phyloP scores from a whole-genome alignment of 2,329 filamentous ascomycete genomes.

The Paraphaeosphaeria minitans region DNA sequence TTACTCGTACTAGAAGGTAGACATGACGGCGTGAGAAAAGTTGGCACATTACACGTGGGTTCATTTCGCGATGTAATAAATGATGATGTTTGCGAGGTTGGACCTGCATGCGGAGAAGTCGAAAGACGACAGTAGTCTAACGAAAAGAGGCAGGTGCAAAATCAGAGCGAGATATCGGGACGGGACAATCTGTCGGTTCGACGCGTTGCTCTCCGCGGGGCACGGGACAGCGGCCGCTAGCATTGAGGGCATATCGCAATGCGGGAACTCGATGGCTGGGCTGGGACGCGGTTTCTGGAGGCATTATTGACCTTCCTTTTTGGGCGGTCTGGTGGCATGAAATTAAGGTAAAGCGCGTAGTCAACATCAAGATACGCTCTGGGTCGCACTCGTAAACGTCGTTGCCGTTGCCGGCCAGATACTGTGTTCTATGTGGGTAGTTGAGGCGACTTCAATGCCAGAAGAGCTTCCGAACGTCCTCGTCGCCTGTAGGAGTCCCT shows the following conservation, averaged over 20 bases:
- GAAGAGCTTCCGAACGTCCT: background rate
- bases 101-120: constrained; percentile 6
- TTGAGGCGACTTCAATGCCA: background rate
- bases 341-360: background rate
- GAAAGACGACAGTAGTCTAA: constrained; percentile 4
- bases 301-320: constrained; percentile 7
- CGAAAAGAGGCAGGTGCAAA: constrained; percentile 5
- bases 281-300: background rate
- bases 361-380: background rate
- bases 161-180: background rate
- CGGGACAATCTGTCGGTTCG: background rate
- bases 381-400: background rate
- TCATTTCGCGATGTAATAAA: constrained; percentile 1
- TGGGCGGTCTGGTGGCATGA: background rate
- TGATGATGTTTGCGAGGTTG: constrained; percentile 3
- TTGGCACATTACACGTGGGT: background rate
- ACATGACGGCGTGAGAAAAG: background rate
- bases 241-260: background rate
- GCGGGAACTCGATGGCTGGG: background rate
- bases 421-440: background rate
- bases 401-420: background rate
- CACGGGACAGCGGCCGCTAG: background rate
- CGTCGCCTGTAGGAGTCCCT: background rate
- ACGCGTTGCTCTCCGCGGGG: constrained; percentile 3
- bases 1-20: background rate